These are phyloP conservation scores for Dichotomocladium elegans DNA, from an alignment of 371 early-diverging fungal species.

Conservation along the genomic window DNA sequence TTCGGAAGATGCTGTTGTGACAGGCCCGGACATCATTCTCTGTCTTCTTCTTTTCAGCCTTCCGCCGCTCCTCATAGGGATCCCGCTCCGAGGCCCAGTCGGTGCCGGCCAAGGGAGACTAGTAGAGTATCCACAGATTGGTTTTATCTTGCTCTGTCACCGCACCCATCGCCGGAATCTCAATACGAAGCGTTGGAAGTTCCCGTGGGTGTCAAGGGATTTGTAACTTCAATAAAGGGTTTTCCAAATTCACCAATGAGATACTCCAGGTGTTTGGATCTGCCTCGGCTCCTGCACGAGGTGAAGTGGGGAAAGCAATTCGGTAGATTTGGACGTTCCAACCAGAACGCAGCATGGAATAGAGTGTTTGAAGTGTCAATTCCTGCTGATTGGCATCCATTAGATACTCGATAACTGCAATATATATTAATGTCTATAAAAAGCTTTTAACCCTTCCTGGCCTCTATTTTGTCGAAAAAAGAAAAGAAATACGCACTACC, in stretches of 20 bases:
- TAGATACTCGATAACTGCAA: slow-evolving; percentile 18
- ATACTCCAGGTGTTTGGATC: slow-evolving; percentile 27
- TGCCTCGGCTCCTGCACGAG: slow-evolving; percentile 31
- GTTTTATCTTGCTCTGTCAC: slow-evolving; percentile 29
- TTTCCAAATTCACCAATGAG: slow-evolving; percentile 33
- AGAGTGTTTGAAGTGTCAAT: slow-evolving; percentile 36
- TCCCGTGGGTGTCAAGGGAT: slow-evolving; percentile 29
- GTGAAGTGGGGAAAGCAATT: slow-evolving; percentile 30
- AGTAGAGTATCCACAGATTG: slow-evolving; percentile 34
- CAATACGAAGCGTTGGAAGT: slow-evolving; percentile 22
- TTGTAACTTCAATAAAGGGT: slow-evolving; percentile 27
- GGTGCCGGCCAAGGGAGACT: slow-evolving; percentile 19
- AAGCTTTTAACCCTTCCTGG: background rate
- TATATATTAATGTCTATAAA: slow-evolving; percentile 19
- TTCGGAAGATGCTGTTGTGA: slow-evolving; percentile 4
- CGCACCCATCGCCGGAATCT: slow-evolving; percentile 28
- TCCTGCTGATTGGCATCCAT: slow-evolving; percentile 13
- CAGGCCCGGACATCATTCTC: background rate
- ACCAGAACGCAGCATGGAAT: slow-evolving; percentile 24
- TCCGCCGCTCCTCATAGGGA: slow-evolving; percentile 15
- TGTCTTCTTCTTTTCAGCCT: slow-evolving; percentile 3
- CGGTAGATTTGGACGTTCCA: slow-evolving; percentile 36
- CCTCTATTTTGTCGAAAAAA: background rate
- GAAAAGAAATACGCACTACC: slow-evolving; percentile 16
- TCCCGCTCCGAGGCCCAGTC: slow-evolving; percentile 24